phyloP scores from a whole-genome alignment of 2,329 filamentous ascomycete genomes.

The Whalleya microplaca region DNA sequence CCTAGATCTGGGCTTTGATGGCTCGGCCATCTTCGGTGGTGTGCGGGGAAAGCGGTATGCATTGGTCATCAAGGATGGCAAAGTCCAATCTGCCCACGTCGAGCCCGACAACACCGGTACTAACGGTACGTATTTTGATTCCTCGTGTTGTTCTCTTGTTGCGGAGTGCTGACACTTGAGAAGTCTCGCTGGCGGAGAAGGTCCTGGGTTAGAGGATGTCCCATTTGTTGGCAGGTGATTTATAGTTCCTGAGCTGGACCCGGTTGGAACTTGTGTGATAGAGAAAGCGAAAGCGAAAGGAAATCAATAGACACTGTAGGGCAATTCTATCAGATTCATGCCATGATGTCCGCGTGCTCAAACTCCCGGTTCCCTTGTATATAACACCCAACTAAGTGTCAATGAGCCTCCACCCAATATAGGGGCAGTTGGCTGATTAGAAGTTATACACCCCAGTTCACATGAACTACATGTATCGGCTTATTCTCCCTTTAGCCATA shows the following conservation, averaged over 20 bases:
- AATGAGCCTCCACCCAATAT: no score
- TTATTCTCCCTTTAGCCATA: no score
- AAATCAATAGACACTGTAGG: not conserved
- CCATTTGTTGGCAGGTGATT: not conserved
- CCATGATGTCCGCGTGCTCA: not conserved
- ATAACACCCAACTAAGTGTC: no score
- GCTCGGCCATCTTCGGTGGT: constrained; percentile 77
- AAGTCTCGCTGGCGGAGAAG: constrained; percentile 57
- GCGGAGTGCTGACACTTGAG: constrained; percentile 4
- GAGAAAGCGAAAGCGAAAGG: not conserved
- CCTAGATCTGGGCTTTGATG: constrained; percentile 83
- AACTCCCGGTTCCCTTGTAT: no score
- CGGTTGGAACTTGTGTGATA: no score
- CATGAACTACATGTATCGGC: no score
- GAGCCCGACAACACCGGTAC: constrained; percentile 90
- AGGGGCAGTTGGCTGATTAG: no score
- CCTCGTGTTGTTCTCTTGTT: not conserved
- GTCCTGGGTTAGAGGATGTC: constrained; percentile 43
- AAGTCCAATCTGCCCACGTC: constrained; percentile 78
- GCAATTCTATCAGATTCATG: no score
- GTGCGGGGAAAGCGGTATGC: constrained; percentile 87
- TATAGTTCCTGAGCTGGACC: no score
- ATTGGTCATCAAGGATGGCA: constrained; percentile 80
- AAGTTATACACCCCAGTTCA: no score
- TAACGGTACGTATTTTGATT: constrained; percentile 58